Evolutionary conservation across 345 rosid species (phyloP), one percentile per base, ranked within the genome.

Genomic region (Aegle marmelos): DNA sequence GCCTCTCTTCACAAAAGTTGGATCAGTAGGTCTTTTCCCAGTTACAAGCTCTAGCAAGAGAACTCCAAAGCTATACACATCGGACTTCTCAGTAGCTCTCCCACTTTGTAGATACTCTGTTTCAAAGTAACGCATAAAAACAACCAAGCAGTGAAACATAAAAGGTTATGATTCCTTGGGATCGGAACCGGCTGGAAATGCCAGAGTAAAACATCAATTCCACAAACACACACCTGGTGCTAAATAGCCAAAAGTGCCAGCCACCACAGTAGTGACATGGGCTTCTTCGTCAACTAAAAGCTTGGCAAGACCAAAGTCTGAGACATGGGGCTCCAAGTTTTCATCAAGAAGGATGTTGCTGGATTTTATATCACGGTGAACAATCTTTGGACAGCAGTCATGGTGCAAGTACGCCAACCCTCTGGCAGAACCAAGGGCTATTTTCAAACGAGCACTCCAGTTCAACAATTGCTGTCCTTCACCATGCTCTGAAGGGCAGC

Each of bases 31-130:
- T 72, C 99, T 88, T 78, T 91, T 93, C 25, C 98, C 99, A 0
- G 96, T 93, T 8, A 95, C 91, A 9, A 93, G 92, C 87, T 95
- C 99, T 10, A 95, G 88, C 83, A 95, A 75, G 68, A 95, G 92
- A 86, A 95, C 99, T 77, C 99, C 98, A 75, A 95, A 95, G 89
- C 99, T 95, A 74, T 95, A 95, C 4, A 95, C 98, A 79, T 95
- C 99, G 0, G 99, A 89, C 78, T 95, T 95, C 86, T 92, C 97
- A 0, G 98, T 92, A 24, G 99, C 99, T 77, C 90, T 89, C 67
- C 99, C 99, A 70, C 93, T 93, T 73, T 90, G 98, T 75, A 95
- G 86, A 85, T 95, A 95, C 82, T 95, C 99, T 95, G 85, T 79
- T 81, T 79, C 48, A 27, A 59, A 24, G 76, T 28, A 72, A 24